Percentiles rank a stretch among this genome's conserved stretches.
Conservation (phyloP, 768 basidiomycete genomes). For the Leccinum rimulosum region DNA sequence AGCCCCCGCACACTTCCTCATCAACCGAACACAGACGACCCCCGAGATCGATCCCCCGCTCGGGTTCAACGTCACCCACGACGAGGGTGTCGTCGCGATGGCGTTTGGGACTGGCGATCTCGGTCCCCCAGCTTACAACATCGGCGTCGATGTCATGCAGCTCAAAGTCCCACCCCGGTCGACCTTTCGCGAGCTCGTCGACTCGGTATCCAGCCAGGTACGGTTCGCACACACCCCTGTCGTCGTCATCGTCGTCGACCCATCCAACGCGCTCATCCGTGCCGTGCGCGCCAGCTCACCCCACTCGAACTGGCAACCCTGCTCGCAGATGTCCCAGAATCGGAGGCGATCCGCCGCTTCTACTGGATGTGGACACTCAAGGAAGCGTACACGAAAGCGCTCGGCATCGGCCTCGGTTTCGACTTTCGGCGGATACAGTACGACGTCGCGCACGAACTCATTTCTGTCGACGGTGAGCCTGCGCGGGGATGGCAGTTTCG, state of each 20-base stretch:
- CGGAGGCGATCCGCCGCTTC: constrained; percentile 58
- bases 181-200: constrained; percentile 58
- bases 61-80: constrained; percentile 81
- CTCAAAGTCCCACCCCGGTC: constrained; percentile 58
- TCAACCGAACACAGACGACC: constrained; percentile 38
- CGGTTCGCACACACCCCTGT: neutral
- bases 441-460: constrained; percentile 46
- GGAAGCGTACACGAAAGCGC: constrained; percentile 88
- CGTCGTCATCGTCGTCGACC: neutral
- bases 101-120: constrained; percentile 46
- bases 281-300: constrained; percentile 36
- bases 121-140: constrained; percentile 51
- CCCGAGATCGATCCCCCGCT: constrained; percentile 51
- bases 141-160: constrained; percentile 86
- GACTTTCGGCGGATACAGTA: constrained; percentile 78
- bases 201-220: constrained; percentile 66
- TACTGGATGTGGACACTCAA: constrained; percentile 90
- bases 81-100: constrained; percentile 71
- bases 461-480: constrained; percentile 57
- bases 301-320: constrained; percentile 33
- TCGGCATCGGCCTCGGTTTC: constrained; percentile 80
- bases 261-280: constrained; percentile 5
- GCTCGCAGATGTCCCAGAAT: constrained; percentile 39
- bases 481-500: constrained; percentile 68
- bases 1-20: neutral